Base-by-base conservation (phyloP, 805 yeast species). In the Wickerhamiella hasegawae region DNA sequence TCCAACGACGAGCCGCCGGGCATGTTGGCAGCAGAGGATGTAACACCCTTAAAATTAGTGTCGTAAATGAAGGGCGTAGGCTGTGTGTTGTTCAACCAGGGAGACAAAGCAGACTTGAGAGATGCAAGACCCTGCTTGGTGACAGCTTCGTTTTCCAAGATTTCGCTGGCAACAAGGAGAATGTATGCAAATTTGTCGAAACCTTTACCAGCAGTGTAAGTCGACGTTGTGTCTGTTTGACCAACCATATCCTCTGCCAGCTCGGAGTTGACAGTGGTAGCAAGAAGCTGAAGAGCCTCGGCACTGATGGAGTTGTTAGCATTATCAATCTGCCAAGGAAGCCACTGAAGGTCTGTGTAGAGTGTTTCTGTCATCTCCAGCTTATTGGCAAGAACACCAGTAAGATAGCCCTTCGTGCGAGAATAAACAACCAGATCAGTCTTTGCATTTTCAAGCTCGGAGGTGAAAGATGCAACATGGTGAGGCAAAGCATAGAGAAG, bases 161-260 rank as follows among this genome's bases (percentile, higher is more conserved):
- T 65, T 41, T 65, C 73, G 36, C 77, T 73, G 26, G 76, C 72
- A 9, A 75, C 81, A 42, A 78, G 78, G 11, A 83, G 63, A 35
- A 90, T 68, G 65, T 79, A 78, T 0, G 97, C 95, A 57, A 80
- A 90, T 58, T 85, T 90, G 45, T 84, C 94, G 33, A 85, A 60
- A 19, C 73, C 66, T 53, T 90, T 87, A 10, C 97, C 98, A 2
- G 93, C 69, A 16, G 81, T 73, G 57, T 87, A 87, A 80, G 85
- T 85, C 1, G 95, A 82, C 42, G 82, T 82, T 9, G 76, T 60
- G 47, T 77, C 60, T n/a, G 77, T 66, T 54, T 66, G 68, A 14
- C 64, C 66, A 3, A 58, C 57, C 24, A 77, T 65, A 41, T 76
- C 80, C 35, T 62, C 69, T 20, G 63, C 47, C 8, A 68, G 53